Evolutionary conservation across 2,329 filamentous ascomycete genomes (phyloP).

Genomic region (Hypoxylon sp.): DNA sequence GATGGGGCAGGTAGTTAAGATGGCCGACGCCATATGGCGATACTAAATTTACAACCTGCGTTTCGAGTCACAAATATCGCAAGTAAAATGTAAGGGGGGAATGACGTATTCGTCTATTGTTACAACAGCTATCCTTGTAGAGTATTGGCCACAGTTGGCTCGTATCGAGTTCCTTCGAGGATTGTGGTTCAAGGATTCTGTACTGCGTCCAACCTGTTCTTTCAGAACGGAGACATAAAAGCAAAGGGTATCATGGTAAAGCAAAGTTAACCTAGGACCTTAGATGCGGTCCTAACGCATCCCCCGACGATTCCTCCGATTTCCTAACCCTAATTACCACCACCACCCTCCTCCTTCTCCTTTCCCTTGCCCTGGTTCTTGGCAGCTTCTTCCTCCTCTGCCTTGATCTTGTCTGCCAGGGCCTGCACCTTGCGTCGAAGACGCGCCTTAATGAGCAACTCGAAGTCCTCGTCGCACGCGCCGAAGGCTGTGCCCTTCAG

Average conservation of each 20-base stretch:
- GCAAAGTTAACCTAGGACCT: neutral
- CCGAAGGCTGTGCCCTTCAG: neutral
- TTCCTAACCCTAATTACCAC: neutral
- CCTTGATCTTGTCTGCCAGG: slow-evolving; percentile 10
- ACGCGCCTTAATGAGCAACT: neutral
- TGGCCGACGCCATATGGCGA: slow-evolving; percentile 95
- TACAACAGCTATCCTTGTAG: neutral
- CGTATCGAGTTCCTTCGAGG: neutral
- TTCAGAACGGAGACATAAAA: neutral
- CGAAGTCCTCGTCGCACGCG: neutral
- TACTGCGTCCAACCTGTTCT: neutral
- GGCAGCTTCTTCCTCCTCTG: slow-evolving; percentile 3
- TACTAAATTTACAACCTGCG: slow-evolving; percentile 49
- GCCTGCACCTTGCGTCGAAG: slow-evolving; percentile 3
- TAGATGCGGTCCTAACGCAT: neutral
- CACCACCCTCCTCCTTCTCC: neutral
- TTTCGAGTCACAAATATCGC: neutral
- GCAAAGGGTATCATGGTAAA: neutral
- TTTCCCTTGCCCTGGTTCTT: slow-evolving; percentile 12
- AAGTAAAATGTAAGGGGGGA: neutral
- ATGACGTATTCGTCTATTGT: neutral
- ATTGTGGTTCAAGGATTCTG: neutral
- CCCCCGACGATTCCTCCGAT: neutral
- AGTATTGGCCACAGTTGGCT: neutral
- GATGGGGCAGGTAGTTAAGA: slow-evolving; percentile 86